Evolutionary conservation across 2,329 filamentous ascomycete species (phyloP), one percentile per base, ranked within the genome.

Genomic region (Alternaria metachromatica): DNA sequence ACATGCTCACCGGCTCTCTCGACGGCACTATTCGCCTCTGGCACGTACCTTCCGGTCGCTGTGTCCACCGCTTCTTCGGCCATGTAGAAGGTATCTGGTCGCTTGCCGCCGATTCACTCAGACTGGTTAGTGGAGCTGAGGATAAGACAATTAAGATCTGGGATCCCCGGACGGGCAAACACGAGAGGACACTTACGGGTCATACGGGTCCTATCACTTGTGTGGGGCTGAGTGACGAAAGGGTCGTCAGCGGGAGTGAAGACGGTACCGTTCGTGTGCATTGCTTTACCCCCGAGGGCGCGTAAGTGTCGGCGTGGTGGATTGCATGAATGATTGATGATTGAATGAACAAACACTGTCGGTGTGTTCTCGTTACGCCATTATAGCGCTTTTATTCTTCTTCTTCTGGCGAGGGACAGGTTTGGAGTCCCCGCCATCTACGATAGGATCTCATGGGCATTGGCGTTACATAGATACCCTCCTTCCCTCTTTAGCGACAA

Each of bases 31-130:
- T 98, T 66, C 90, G 95, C 11, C 86, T 98, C 20, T 99, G 96
- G 95, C 93, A 97, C 77, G 92, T 94, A 2, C 87, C 87, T 6
- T 91, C 91, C 0, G 93, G 93, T 41, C 88, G 89, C 67, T 97
- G 93, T 73, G 86, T 97, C 33, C 92, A 93, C 65, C 97, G 93
- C 30, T 97, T 97, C 84, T 99, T 98, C 77, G 96, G 96, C 0
- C 96, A 99, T 75, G 88, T 99, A 21, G 96, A 99, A 80, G 96
- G 96, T 30, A 91, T 99, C 20, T 99, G 96, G 96, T 92, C 92
- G 6, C 85, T 99, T 3, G 93, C 92, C 0, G 95, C 92, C 4
- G 95, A 98, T 80, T 94, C 92, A 1, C 83, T 98, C 20, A 89
- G 96, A 11, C 89, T 97, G 15, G 93, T 98, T 13, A 93, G 91